phyloP scores from a whole-genome alignment of 1,284 basidiomycete species.

The Malassezia sympodialis region DNA sequence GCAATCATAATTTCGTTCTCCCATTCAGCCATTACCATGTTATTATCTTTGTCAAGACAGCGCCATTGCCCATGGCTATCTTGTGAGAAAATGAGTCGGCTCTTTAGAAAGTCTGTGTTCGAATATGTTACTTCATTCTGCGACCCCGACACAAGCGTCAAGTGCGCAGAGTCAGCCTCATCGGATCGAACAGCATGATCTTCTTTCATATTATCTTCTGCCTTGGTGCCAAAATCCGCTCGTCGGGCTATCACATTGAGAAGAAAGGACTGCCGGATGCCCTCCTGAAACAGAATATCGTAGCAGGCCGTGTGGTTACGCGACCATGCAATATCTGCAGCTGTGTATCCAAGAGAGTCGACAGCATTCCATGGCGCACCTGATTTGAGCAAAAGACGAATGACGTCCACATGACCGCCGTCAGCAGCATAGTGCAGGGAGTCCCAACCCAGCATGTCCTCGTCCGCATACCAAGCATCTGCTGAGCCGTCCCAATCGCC shows the following conservation, averaged over 20 bases:
- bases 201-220: constrained; percentile 4
- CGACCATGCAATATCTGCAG: constrained; percentile 40
- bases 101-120: constrained; percentile 64
- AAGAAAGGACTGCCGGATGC: constrained; percentile 35
- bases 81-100: constrained; percentile 59
- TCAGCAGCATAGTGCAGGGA: constrained; percentile 81
- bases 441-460: constrained; percentile 58
- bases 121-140: constrained; percentile 50
- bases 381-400: constrained; percentile 61
- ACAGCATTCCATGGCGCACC: constrained; percentile 77
- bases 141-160: constrained; percentile 41
- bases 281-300: constrained; percentile 48
- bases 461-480: constrained; percentile 77
- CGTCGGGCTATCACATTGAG: constrained; percentile 29
- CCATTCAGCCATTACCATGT: constrained; percentile 60
- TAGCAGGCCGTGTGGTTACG: constrained; percentile 33
- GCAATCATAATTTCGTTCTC: constrained; percentile 44
- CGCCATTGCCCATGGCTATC: constrained; percentile 64
- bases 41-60: constrained; percentile 60
- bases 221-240: constrained; percentile 22
- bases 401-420: constrained; percentile 57
- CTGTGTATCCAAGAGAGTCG: constrained; percentile 34
- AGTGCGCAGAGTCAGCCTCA: constrained; percentile 49
- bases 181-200: constrained; percentile 34
- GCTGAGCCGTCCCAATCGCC: constrained; percentile 58